Evolutionary conservation across 768 basidiomycete genomes (phyloP), one percentile per base, ranked within the genome.

Genomic region (Clitopilus passeckerianus): DNA sequence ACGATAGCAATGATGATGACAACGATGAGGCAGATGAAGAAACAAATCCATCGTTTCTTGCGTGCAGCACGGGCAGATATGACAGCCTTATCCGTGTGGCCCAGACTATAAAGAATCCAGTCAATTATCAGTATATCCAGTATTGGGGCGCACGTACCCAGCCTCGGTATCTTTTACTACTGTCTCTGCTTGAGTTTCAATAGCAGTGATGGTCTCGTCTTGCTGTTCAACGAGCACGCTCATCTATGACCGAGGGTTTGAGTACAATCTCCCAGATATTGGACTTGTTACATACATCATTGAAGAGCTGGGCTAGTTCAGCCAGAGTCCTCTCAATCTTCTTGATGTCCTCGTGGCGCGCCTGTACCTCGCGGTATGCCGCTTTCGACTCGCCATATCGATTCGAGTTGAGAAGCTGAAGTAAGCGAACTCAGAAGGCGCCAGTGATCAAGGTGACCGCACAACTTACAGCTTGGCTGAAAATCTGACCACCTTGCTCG

Each of bases 41-140:
- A 96, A 76, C 95, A 98, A 71, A 96, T 95, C 94, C 95, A 97
- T 67, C 95, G 87, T 83, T 96, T 98, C 74, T 89, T 93, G 61
- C 96, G 87, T 20, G 96, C 96, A 33, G 89, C 83, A 30, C 90
- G 83, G 20, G 96, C 96, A 35, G 90, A 93, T 35, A 75, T 78
- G 56, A 98, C 90, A 6, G 95, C 96, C 67, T 90, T 91, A 53
- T 90, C 85, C 0, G 93, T 92, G 70, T 97, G 90, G 62, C 81
- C 77, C 56, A 93, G 74, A 61, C 95, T 97, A 65, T 15, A 34
- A 33, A 56, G 60, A 41, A 53, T 27, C 6, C 9, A 15, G 55
- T 30, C 41, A 20, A 53, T 50, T 10, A 16, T 20, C 8, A 57
- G 15, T 50, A 52, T n/a, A 34, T 16, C 27, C 35, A 41, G 12